Evolutionary conservation across 1,284 basidiomycete species (phyloP).

Genomic region (Cryptococcus floricola): DNA sequence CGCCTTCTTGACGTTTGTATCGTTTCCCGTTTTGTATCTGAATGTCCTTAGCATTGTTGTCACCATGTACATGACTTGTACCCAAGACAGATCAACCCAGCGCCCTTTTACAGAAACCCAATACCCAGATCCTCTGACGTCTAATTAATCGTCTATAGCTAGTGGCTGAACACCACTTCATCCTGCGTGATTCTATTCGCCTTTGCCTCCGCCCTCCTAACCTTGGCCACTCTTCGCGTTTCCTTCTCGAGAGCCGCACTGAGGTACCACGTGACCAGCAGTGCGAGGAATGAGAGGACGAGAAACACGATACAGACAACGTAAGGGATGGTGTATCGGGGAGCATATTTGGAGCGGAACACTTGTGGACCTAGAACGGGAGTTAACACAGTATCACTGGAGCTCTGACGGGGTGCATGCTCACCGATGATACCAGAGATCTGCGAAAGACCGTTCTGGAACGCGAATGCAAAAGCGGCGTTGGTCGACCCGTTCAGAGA

Average conservation of each 20-base stretch:
- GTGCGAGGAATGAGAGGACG: neutral
- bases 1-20: neutral
- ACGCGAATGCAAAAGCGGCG: constrained; percentile 18
- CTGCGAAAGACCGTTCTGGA: constrained; percentile 15
- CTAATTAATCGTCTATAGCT: no score
- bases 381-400: constrained; percentile 8
- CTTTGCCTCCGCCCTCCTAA: constrained; percentile 8
- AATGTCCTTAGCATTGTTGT: no score
- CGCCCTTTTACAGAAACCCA: no score
- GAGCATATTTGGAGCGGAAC: constrained; percentile 1
- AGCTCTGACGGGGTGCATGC: constrained; percentile 12
- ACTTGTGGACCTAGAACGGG: neutral
- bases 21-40: no score
- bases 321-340: constrained; percentile 11
- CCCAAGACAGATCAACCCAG: no score
- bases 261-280: constrained; percentile 9
- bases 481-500: constrained; percentile 7
- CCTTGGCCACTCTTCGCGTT: constrained; percentile 10
- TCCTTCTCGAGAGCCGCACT: constrained; percentile 9
- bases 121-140: no score
- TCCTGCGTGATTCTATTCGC: constrained; percentile 5
- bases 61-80: no score
- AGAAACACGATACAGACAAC: constrained; percentile 13
- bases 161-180: neutral
- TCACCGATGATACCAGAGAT: constrained; percentile 7